Conservation (phyloP, 768 basidiomycete species). For the Auricularia cornea region DNA sequence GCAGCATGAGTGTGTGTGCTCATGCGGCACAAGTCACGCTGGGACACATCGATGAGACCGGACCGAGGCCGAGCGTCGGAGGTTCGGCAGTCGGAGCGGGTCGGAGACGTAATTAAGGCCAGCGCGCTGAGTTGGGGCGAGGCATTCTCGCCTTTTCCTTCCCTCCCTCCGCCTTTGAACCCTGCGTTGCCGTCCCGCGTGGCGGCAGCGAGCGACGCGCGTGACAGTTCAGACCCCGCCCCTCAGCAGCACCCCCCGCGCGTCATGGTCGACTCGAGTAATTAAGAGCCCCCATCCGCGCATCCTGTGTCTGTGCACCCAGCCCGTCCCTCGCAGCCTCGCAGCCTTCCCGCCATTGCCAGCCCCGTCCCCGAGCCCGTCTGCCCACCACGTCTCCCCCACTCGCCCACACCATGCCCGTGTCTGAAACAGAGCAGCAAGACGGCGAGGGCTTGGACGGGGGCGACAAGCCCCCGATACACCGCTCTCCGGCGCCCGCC, state of each 20-base stretch:
- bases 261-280: constrained; percentile 32
- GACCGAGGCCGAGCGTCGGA: neutral
- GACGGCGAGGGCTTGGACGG: constrained; percentile 51
- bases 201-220: neutral
- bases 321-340: constrained; percentile 3
- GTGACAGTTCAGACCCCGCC: neutral
- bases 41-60: neutral
- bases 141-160: no score
- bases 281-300: constrained; percentile 16
- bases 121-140: neutral
- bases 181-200: neutral
- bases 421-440: constrained; percentile 42
- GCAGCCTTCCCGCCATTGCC: constrained; percentile 9
- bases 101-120: neutral
- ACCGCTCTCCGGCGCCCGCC: neutral
- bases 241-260: constrained; percentile 1
- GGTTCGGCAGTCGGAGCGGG: neutral
- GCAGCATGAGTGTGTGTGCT: no score
- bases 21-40: neutral
- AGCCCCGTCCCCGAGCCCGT: constrained; percentile 12
- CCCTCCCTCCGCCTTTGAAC: neutral
- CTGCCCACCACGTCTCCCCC: constrained; percentile 13
- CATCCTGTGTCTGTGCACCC: constrained; percentile 9
- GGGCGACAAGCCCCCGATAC: constrained; percentile 47
- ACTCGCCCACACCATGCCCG: constrained; percentile 23